phyloP scores from a whole-genome alignment of 768 basidiomycete species.

The Suillus spraguei region DNA sequence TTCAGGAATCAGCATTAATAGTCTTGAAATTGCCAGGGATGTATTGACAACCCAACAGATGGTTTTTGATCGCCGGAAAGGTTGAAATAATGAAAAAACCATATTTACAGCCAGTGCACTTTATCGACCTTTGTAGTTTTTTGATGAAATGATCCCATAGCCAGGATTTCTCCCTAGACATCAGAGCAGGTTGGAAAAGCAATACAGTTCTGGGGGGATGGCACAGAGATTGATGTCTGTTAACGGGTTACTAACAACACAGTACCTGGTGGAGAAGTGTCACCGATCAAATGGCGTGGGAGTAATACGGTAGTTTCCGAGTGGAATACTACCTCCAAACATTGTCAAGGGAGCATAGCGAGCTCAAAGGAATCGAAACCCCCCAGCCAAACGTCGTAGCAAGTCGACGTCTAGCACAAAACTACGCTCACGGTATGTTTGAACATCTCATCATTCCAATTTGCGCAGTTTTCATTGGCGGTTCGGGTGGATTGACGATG shows the following conservation, averaged over 20 bases:
- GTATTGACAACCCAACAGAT: not conserved
- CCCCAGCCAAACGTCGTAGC: constrained; percentile 41
- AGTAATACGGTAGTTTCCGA: constrained; percentile 26
- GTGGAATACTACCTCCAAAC: constrained; percentile 16
- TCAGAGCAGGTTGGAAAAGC: not conserved
- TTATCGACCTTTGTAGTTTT: not conserved
- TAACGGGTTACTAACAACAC: no score
- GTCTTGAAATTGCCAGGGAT: not conserved
- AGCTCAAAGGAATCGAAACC: constrained; percentile 27
- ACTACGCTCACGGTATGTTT: constrained; percentile 43
- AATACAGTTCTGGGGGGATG: not conserved
- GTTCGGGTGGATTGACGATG: constrained; percentile 29
- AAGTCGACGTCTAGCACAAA: constrained; percentile 42
- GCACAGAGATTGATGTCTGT: no score
- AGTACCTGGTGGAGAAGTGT: no score
- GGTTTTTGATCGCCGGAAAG: not conserved
- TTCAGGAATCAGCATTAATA: not conserved
- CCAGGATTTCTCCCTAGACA: not conserved
- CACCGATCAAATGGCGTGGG: constrained; percentile 19
- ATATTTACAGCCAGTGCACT: constrained; percentile 1
- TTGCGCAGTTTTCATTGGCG: constrained; percentile 15
- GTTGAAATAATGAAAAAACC: no score
- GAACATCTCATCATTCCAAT: constrained; percentile 1
- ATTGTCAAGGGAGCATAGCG: constrained; percentile 13
- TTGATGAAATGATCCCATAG: not conserved